Conservation (phyloP, 2,329 filamentous ascomycete genomes). For the Monosporascus ibericus region DNA sequence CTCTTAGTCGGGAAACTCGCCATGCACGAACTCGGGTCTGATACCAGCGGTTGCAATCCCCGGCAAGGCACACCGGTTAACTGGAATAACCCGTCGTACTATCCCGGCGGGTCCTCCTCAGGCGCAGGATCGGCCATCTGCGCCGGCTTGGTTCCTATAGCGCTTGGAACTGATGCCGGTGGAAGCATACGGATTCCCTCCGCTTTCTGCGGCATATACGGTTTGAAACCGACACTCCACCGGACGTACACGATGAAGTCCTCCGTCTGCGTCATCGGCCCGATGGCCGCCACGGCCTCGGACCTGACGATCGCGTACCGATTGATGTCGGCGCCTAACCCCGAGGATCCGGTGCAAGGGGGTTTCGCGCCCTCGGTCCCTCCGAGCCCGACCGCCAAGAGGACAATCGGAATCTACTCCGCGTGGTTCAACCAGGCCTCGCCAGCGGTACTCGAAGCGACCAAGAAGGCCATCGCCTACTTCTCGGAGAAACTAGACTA, state of each 20-base stretch:
- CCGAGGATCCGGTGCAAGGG: slow-evolving; percentile 51
- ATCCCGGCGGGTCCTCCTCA: slow-evolving; percentile 75
- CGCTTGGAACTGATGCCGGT: slow-evolving; percentile 69
- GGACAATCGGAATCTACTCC: slow-evolving; percentile 64
- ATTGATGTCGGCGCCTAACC: slow-evolving; percentile 68
- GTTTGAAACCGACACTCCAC: slow-evolving; percentile 72
- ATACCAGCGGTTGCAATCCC: slow-evolving; percentile 80
- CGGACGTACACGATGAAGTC: slow-evolving; percentile 54
- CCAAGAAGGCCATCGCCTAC: slow-evolving; percentile 52
- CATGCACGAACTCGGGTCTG: slow-evolving; percentile 77
- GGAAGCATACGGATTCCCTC: slow-evolving; percentile 70
- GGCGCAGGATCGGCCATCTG: slow-evolving; percentile 67
- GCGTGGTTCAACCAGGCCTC: slow-evolving; percentile 67
- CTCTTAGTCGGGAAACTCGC: slow-evolving; percentile 69
- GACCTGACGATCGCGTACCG: slow-evolving; percentile 82
- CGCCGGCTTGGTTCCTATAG: slow-evolving; percentile 67
- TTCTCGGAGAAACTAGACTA: slow-evolving; percentile 43
- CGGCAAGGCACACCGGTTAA: slow-evolving; percentile 70
- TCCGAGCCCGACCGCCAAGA: slow-evolving; percentile 36
- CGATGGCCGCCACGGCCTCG: slow-evolving; percentile 67
- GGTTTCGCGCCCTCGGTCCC: slow-evolving; percentile 56
- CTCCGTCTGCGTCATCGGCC: slow-evolving; percentile 60
- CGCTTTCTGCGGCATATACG: slow-evolving; percentile 73
- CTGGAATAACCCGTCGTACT: slow-evolving; percentile 70
- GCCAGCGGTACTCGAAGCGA: slow-evolving; percentile 53